These are phyloP conservation scores for Candida insectorum DNA, from an alignment of 805 yeast species.

Conservation along the genomic window DNA sequence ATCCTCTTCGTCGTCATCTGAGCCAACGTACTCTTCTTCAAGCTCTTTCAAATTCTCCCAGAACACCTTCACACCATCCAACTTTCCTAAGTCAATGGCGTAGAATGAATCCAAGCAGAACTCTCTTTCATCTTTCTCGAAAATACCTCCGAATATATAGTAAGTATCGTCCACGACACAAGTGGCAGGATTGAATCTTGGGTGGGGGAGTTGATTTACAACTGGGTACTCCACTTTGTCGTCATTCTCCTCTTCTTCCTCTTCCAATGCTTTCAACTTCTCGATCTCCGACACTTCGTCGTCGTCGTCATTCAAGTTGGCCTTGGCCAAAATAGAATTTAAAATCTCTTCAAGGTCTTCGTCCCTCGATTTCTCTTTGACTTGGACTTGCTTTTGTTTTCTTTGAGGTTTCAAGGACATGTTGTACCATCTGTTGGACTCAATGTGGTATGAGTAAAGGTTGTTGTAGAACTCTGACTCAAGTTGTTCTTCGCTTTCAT, in stretches of 20 bases:
- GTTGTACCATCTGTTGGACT: conserved; percentile 84
- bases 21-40: conserved; percentile 50
- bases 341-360: conserved; percentile 80
- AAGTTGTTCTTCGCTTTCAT: conserved; percentile 90
- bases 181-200: conserved; percentile 81
- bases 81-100: conserved; percentile 75
- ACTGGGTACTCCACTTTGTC: conserved; percentile 51
- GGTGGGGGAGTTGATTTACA: conserved; percentile 70
- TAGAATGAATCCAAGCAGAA: conserved; percentile 81
- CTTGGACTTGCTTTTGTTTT: conserved; percentile 41
- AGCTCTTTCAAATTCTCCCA: conserved; percentile 83
- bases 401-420: conserved; percentile 60
- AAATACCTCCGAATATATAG: conserved; percentile 86
- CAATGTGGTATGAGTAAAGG: conserved; percentile 77
- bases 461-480: conserved; percentile 83
- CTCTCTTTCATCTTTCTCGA: conserved; percentile 87
- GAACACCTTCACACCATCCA: conserved; percentile 81
- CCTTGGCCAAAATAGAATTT: conserved; percentile 68
- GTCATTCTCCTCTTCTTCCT: conserved; percentile 39
- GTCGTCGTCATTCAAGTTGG: conserved; percentile 62
- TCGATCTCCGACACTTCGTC: conserved; percentile 44
- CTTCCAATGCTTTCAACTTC: conserved; percentile 32
- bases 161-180: conserved; percentile 82
- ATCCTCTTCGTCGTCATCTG: conserved; percentile 56
- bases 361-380: conserved; percentile 57